Evolutionary conservation across 768 basidiomycete species (phyloP), one percentile per base, ranked within the genome.

Genomic region (Leucosporidium yakuticum): DNA sequence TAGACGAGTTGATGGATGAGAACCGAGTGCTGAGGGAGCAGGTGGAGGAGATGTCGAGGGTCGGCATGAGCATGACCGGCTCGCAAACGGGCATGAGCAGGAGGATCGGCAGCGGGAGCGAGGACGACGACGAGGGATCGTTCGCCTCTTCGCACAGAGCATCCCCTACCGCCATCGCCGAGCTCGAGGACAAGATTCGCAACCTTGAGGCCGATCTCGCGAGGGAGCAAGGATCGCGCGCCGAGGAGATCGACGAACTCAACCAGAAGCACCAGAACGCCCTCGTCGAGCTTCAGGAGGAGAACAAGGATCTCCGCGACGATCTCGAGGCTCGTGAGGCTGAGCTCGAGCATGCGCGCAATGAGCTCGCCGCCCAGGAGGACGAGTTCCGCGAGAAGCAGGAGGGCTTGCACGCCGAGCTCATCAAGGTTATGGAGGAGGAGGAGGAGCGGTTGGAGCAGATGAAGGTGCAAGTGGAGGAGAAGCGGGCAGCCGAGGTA

Each of bases 381-480:
- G 74, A 75, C 31, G 74, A 69, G 39, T 76, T 76, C 36, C 63
- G 64, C 21, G 68, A 71, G 15, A 74, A 74, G 69, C 75, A 70
- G 70, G 57, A 65, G 47, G 34, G 69, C 47, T 69, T 76, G 39
- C 74, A 76, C 36, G 63, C 48, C 5, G 75, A 76, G 60, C 65
- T 76, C 49, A 70, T 68, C 66, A 65, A 63, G 23, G 70, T 75
- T 27, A 70, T 73, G 64, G 74, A 75, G 51, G 70, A 73, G 60
- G 74, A 74, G 64, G 75, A 74, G 64, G 64, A 34, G 7, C 69
- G 66, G 44, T 60, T 76, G 47, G 68, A 68, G 44, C 54, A 64
- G 4, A 70, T 67, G 17, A 62, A 61, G 56, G 53, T 36, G 23
- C 60, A 68, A n/a, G n/a, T 63, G 12, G 50, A 65, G 39, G 29